Evolutionary conservation across 176 grass and related monocot genomes (phyloP), one percentile per base, ranked within the genome.

Genomic region (Oryza longistaminata): DNA sequence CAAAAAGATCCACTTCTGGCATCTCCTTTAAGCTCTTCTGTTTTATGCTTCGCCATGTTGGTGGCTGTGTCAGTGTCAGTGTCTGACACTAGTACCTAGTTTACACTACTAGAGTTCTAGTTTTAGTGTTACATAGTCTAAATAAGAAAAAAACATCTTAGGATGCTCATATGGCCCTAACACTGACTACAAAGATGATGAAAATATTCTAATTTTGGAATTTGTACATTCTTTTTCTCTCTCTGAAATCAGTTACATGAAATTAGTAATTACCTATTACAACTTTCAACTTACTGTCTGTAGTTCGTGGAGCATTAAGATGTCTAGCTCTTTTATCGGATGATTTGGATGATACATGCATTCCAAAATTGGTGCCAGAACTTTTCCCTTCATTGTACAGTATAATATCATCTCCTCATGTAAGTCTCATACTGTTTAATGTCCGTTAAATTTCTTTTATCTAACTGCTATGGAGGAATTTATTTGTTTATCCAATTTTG

Each of bases 251-350:
- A 24, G 31, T 67, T 19, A 13, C 21, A 71, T 14, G 15, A 42
- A 33, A n/a, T n/a, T 22, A 44, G 7, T 66, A 45, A 52, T 66
- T 85, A 58, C 37, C 53, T 66, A 33, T 68, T 68, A 31, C 9
- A 40, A 35, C 73, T 21, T 71, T 69, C 7, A 74, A 83, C 19
- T 22, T 90, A 74, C 24, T 14, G n/a, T 81, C 42, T 88, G 31
- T 82, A 98, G 96, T 98, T 75, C 89, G 77, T 82, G 96, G 96
- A 86, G 89, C 93, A 78, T 89, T 98, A 91, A 95, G 96, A 92
- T 98, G 96, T 76, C 83, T 98, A n/a, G 91, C 96, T 49, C 93
- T 98, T 87, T 68, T 98, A 16, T 93, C 93, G 26, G 93, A 88
- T 90, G 96, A 98, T 98, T 81, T 98, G 64, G 96, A 98, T 88